Evolutionary conservation across 2,329 filamentous ascomycete genomes (phyloP).

Genomic region (Fusarium sp.): DNA sequence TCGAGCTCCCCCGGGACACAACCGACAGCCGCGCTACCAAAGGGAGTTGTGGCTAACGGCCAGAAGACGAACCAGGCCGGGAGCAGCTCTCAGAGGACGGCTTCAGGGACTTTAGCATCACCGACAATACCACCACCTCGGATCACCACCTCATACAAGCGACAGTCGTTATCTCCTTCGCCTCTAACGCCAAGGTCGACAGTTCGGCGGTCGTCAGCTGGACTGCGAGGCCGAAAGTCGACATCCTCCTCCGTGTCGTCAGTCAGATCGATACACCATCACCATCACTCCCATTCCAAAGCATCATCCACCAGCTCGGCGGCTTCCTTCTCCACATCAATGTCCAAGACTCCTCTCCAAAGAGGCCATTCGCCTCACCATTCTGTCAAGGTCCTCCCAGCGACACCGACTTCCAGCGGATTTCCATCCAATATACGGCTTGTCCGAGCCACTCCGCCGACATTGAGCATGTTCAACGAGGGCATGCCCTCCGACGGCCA

Average conservation of each 20-base stretch:
- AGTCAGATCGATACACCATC: slow-evolving; percentile 88
- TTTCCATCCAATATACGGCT: slow-evolving; percentile 91
- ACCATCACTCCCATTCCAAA: slow-evolving; percentile 89
- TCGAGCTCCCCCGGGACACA: slow-evolving; percentile 51
- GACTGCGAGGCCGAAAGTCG: slow-evolving; percentile 90
- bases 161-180: slow-evolving; percentile 85
- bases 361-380: slow-evolving; percentile 82
- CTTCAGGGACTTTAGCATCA: slow-evolving; percentile 43
- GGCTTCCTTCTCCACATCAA: slow-evolving; percentile 75
- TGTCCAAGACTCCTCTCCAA: slow-evolving; percentile 73
- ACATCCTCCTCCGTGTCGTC: slow-evolving; percentile 96
- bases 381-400: slow-evolving; percentile 94
- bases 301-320: slow-evolving; percentile 92
- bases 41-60: slow-evolving; percentile 64
- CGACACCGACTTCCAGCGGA: slow-evolving; percentile 77
- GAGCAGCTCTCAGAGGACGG: slow-evolving; percentile 34
- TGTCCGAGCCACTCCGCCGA: slow-evolving; percentile 69
- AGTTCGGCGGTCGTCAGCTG: slow-evolving; percentile 83
- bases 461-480: slow-evolving; percentile 67
- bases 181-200: slow-evolving; percentile 90
- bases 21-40: slow-evolving; percentile 60
- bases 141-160: slow-evolving; percentile 64
- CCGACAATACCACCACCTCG: slow-evolving; percentile 47
- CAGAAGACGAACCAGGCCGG: slow-evolving; percentile 48
- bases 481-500: slow-evolving; percentile 59